Conservation (phyloP, 1,284 basidiomycete genomes). For the Violaceomyces palustris region DNA sequence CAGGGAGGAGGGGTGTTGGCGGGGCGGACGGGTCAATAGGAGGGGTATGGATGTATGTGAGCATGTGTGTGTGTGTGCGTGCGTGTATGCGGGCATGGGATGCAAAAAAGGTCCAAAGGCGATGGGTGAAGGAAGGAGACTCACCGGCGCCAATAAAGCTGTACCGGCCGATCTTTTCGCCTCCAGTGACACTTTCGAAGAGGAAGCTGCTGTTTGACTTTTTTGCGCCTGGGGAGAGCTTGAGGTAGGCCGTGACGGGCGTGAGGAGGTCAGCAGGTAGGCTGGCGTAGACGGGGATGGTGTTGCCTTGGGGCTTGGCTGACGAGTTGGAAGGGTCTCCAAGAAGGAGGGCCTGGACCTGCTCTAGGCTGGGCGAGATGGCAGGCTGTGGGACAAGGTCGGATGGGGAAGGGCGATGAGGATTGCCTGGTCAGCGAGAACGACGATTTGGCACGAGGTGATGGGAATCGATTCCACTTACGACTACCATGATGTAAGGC, state of each 20-base stretch:
- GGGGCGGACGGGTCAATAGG: too few species aligned
- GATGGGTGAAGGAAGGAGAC: too few species aligned
- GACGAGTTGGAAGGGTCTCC: too few species aligned
- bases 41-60: too few species aligned
- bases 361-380: constrained; percentile 36
- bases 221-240: constrained; percentile 82
- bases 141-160: constrained; percentile 91
- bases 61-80: too few species aligned
- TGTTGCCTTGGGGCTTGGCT: constrained; percentile 63
- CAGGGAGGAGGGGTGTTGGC: too few species aligned
- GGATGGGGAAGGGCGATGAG: background rate
- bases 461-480: too few species aligned
- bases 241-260: constrained; percentile 92
- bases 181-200: constrained; percentile 66
- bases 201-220: constrained; percentile 52
- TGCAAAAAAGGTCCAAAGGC: too few species aligned
- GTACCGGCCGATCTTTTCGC: constrained; percentile 86
- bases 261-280: constrained; percentile 93
- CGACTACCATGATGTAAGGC: too few species aligned
- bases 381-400: constrained; percentile 15
- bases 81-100: too few species aligned
- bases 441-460: too few species aligned
- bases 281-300: constrained; percentile 84
- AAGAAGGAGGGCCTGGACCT: constrained; percentile 41
- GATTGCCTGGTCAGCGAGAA: too few species aligned